Evolutionary conservation across 2,329 filamentous ascomycete genomes (phyloP).

Genomic region (Ophidiomyces ophidiicola): DNA sequence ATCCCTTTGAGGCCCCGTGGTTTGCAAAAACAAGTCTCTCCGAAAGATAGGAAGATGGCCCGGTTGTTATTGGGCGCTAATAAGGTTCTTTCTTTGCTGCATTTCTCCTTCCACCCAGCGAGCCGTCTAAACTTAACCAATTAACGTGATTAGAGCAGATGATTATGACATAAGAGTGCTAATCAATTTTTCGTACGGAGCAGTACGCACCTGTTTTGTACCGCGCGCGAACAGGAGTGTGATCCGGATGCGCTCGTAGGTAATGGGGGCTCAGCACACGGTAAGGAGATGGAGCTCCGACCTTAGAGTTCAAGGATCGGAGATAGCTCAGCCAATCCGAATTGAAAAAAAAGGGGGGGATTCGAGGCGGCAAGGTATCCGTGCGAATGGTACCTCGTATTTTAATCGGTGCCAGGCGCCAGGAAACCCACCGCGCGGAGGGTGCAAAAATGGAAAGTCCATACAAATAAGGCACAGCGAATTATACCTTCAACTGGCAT

Average conservation of each 20-base stretch:
- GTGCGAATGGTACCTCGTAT: constrained; percentile 8
- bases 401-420: constrained; percentile 9
- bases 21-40: constrained; percentile 7
- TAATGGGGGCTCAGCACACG: constrained; percentile 6
- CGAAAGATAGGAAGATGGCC: constrained; percentile 4
- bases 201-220: not conserved
- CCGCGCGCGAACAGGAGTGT: constrained; percentile 5
- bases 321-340: constrained; percentile 11
- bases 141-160: constrained; percentile 1
- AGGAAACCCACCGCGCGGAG: constrained; percentile 10
- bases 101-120: constrained; percentile 2
- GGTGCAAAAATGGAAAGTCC: constrained; percentile 1
- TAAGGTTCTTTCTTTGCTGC: constrained; percentile 10
- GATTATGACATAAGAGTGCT: constrained; percentile 10
- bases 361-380: constrained; percentile 4
- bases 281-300: constrained; percentile 11
- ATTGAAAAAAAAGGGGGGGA: not conserved
- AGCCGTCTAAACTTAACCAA: constrained; percentile 7
- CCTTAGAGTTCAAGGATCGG: constrained; percentile 8
- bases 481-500: constrained; percentile 6
- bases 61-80: constrained; percentile 10
- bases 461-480: constrained; percentile 10
- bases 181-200: constrained; percentile 4
- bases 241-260: constrained; percentile 2
- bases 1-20: too few relatives aligned